Percentiles rank a stretch among this genome's conserved stretches.
Conservation (phyloP, 2,329 filamentous ascomycete species). For the Lasiodiplodia sp. region DNA sequence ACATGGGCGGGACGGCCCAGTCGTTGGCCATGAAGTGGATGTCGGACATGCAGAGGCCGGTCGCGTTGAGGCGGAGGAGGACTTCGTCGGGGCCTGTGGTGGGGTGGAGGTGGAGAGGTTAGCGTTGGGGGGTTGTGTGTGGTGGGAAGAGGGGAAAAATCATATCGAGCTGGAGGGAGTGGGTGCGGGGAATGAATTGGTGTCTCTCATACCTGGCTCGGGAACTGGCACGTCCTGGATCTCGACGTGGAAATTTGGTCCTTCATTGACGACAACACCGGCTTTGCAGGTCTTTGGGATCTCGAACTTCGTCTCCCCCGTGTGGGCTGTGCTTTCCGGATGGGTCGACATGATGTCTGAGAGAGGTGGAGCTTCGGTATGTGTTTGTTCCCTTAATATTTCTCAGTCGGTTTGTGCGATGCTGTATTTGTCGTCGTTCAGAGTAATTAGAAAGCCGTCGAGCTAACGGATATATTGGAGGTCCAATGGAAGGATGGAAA, state of each 20-base stretch:
- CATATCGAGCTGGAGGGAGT: background rate
- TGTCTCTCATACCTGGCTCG: constrained; percentile 48
- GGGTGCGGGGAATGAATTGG: background rate
- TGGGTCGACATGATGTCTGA: constrained; percentile 8
- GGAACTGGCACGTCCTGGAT: constrained; percentile 58
- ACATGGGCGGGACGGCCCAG: constrained; percentile 52
- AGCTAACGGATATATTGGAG: background rate
- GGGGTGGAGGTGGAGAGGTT: background rate
- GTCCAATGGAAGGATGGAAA: background rate
- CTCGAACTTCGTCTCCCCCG: constrained; percentile 37
- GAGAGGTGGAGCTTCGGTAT: no score
- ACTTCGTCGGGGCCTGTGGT: constrained; percentile 60
- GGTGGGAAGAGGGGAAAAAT: background rate
- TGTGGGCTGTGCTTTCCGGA: background rate
- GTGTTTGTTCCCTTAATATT: background rate
- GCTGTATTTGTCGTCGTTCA: background rate
- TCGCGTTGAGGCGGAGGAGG: constrained; percentile 64
- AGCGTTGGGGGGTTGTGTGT: background rate
- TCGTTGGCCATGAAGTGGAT: constrained; percentile 66
- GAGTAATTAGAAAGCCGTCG: background rate
- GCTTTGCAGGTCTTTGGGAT: constrained; percentile 60
- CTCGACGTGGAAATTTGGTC: constrained; percentile 57
- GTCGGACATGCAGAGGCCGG: constrained; percentile 65
- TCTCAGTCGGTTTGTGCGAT: background rate
- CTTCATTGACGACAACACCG: constrained; percentile 61